Evolutionary conservation across 2,329 filamentous ascomycete genomes (phyloP).

Genomic region (Stagonosporopsis vannaccii): DNA sequence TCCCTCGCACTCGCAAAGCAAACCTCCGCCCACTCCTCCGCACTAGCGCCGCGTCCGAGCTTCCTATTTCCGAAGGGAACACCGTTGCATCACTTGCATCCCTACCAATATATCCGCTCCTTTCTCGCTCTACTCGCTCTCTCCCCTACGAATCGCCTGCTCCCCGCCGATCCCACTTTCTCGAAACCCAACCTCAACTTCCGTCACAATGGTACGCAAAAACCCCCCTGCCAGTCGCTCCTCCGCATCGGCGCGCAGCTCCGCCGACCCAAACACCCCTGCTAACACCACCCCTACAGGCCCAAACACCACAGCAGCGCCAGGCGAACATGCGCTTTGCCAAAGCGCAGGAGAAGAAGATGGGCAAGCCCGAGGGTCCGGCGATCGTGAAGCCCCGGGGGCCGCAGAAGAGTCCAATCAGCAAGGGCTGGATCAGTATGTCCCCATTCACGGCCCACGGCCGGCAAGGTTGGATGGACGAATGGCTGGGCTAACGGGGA

Average conservation of each 20-base stretch:
- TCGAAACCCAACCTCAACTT: not conserved
- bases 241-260: conserved; percentile 7
- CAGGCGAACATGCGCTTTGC: conserved; percentile 81
- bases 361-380: conserved; percentile 67
- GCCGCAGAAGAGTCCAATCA: conserved; percentile 62
- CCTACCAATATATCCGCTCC: conserved; percentile 7
- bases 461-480: not conserved
- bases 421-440: conserved; percentile 67
- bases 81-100: conserved; percentile 42
- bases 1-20: conserved; percentile 8
- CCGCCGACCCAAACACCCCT: not conserved
- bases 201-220: conserved; percentile 26
- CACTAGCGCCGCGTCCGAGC: conserved; percentile 29
- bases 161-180: not conserved
- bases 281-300: conserved; percentile 55
- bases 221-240: conserved; percentile 1
- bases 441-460: not conserved
- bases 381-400: conserved; percentile 59
- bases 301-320: conserved; percentile 85
- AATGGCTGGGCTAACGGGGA: not conserved
- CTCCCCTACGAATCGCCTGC: not conserved
- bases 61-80: conserved; percentile 32
- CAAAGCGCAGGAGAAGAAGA: conserved; percentile 74
- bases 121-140: not conserved
- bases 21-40: conserved; percentile 30